Conservation (phyloP, 352 stramenopile genomes). For the Halophytophthora batemanensis region DNA sequence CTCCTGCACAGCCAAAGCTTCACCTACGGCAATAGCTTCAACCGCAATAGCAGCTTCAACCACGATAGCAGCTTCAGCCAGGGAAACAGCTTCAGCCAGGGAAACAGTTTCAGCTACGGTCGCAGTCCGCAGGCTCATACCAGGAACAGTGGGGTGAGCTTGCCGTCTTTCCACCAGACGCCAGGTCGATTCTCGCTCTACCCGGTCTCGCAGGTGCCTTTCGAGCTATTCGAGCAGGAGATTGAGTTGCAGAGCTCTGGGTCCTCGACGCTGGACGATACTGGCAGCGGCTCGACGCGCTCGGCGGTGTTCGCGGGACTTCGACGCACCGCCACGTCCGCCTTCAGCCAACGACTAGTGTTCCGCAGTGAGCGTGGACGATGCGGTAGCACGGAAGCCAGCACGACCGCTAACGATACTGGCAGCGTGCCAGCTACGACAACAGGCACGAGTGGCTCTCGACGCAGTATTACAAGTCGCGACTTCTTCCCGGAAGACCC, state of each 20-base stretch:
- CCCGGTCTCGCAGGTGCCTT: slow-evolving; percentile 68
- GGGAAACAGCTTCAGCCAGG: too few species aligned
- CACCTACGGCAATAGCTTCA: too few species aligned
- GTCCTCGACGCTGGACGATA: slow-evolving; percentile 19
- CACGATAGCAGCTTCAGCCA: too few species aligned
- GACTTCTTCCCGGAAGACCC: slow-evolving; percentile 39
- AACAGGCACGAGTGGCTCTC: slow-evolving; percentile 1
- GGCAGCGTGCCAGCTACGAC: slow-evolving; percentile 2
- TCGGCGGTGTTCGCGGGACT: slow-evolving; percentile 45
- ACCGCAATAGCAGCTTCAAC: too few species aligned
- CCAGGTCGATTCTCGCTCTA: slow-evolving; percentile 53
- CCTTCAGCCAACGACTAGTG: slow-evolving; percentile 30
- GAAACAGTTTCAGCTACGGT: too few species aligned
- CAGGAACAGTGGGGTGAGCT: too few species aligned
- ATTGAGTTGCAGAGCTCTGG: slow-evolving; percentile 62
- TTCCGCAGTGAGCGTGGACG: slow-evolving; percentile 27
- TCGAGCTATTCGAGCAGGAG: slow-evolving; percentile 74
- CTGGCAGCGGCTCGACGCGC: slow-evolving; percentile 21
- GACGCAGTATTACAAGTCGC: slow-evolving; percentile 1
- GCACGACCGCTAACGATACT: too few species aligned
- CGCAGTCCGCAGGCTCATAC: too few species aligned
- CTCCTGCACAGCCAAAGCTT: slow-evolving; percentile 24
- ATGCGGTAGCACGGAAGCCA: slow-evolving; percentile 17
- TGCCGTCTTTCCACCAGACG: slow-evolving; percentile 22
- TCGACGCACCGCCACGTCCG: slow-evolving; percentile 40